Evolutionary conservation across 805 yeast genomes (phyloP).

Genomic region (Ogataea ramenticola): DNA sequence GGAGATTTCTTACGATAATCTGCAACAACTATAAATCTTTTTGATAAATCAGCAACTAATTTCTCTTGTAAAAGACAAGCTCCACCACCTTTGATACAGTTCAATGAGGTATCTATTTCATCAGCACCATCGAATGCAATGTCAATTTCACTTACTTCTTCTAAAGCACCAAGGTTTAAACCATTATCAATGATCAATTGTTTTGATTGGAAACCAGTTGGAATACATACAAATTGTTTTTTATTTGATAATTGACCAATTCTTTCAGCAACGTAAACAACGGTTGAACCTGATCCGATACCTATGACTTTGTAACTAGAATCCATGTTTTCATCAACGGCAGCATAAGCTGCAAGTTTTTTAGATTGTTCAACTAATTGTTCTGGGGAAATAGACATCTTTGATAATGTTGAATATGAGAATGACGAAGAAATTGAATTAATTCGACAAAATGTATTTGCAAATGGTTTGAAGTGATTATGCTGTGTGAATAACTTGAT

Average conservation of each 20-base stretch:
- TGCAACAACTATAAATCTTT: slow-evolving; percentile 79
- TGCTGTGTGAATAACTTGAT: too few relatives aligned
- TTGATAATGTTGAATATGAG: neutral
- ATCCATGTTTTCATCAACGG: slow-evolving; percentile 84
- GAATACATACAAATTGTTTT: slow-evolving; percentile 64
- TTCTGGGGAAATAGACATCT: slow-evolving; percentile 9
- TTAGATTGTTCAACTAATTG: slow-evolving; percentile 71
- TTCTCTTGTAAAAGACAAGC: slow-evolving; percentile 97
- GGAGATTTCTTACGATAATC: slow-evolving; percentile 81
- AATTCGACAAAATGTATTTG: too few relatives aligned
- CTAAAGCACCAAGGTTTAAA: slow-evolving; percentile 69
- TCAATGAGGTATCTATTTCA: slow-evolving; percentile 76
- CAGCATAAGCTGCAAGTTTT: slow-evolving; percentile 80
- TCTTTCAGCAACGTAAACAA: slow-evolving; percentile 93
- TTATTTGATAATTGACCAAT: slow-evolving; percentile 62
- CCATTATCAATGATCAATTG: slow-evolving; percentile 80
- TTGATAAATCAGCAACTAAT: slow-evolving; percentile 76
- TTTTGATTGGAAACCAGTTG: slow-evolving; percentile 95
- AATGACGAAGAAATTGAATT: too few relatives aligned
- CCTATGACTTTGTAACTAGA: slow-evolving; percentile 70
- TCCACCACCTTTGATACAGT: slow-evolving; percentile 97
- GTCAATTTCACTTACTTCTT: slow-evolving; percentile 76
- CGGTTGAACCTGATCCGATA: slow-evolving; percentile 96
- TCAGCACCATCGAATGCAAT: slow-evolving; percentile 98
- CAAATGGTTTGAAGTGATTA: too few relatives aligned